These are phyloP conservation scores for Magnaporthiopsis incrustans DNA, from an alignment of 2,329 filamentous ascomycete species.

Conservation along the genomic window DNA sequence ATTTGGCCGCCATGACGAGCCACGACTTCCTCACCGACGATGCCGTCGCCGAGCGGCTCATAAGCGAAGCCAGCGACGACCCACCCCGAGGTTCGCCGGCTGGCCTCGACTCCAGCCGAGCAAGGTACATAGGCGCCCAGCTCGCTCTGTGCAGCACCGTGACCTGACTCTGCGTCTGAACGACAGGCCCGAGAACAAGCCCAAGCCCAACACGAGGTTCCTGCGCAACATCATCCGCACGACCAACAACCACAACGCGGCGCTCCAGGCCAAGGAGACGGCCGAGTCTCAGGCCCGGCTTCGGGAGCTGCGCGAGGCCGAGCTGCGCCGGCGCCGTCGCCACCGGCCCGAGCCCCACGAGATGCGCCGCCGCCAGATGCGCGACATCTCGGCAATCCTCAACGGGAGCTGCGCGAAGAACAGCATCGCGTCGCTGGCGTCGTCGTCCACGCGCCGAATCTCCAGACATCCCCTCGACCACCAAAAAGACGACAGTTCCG, in stretches of 20 bases:
- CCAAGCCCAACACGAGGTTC: conserved; percentile 88
- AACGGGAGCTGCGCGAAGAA: conserved; percentile 25
- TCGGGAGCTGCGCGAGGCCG: conserved; percentile 45
- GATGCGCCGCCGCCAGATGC: conserved; percentile 49
- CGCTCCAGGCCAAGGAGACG: conserved; percentile 74
- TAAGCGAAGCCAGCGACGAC: conserved; percentile 5
- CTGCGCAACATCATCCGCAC: conserved; percentile 81
- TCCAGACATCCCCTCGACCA: not conserved
- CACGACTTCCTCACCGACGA: conserved; percentile 5
- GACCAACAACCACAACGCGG: conserved; percentile 82
- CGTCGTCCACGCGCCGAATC: not conserved
- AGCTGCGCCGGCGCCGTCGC: conserved; percentile 35
- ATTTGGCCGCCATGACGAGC: not conserved
- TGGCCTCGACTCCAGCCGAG: conserved; percentile 1
- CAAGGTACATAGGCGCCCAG: no score
- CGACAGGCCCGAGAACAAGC: conserved; percentile 55
- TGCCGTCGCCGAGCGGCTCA: conserved; percentile 5
- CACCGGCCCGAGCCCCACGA: conserved; percentile 39
- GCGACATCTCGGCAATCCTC: conserved; percentile 52
- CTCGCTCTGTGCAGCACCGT: not conserved
- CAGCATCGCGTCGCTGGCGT: not conserved
- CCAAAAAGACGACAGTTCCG: not conserved
- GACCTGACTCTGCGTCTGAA: conserved; percentile 16
- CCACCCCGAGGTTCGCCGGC: not conserved
- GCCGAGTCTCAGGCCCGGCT: conserved; percentile 69